Percentiles rank a stretch among this genome's conserved stretches.
These are phyloP conservation scores for Citrus medica DNA, from an alignment of 345 rosid genomes.

Conservation along the genomic window DNA sequence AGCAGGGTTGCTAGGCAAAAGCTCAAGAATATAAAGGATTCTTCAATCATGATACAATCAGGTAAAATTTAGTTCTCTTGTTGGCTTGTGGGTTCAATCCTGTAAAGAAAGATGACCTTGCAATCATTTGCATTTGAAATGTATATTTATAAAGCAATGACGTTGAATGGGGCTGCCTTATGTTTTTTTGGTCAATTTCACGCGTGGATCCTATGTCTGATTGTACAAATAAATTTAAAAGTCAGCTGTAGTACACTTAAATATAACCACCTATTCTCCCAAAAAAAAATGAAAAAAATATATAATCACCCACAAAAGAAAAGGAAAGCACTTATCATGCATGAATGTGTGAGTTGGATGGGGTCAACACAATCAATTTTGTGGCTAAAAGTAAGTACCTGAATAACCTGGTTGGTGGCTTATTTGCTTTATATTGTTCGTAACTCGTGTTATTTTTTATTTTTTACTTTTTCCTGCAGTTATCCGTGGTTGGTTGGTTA, in stretches of 20 bases:
- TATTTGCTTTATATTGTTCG: background rate
- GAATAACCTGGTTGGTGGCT: background rate
- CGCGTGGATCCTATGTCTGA: background rate
- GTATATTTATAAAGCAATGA: background rate
- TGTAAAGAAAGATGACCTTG: background rate
- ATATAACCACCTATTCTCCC: too few relatives aligned
- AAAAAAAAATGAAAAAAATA: too few relatives aligned
- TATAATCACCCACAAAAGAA: background rate
- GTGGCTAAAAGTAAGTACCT: background rate
- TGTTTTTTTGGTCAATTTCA: slow-evolving; percentile 8
- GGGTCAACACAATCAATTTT: background rate
- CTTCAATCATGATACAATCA: slow-evolving; percentile 71
- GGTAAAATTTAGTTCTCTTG: slow-evolving; percentile 35
- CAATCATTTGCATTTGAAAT: slow-evolving; percentile 16
- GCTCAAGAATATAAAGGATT: slow-evolving; percentile 42
- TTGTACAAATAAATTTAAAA: background rate
- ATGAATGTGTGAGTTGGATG: background rate
- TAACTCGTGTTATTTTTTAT: background rate
- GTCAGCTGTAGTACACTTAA: background rate
- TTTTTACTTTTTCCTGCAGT: slow-evolving; percentile 35
- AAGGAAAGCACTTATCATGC: background rate
- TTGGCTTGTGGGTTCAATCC: background rate
- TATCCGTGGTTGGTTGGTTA: slow-evolving; percentile 93
- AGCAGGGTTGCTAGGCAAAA: slow-evolving; percentile 41
- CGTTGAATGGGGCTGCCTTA: background rate